Evolutionary conservation across 495 filamentous ascomycete genomes (phyloP), one percentile per base, ranked within the genome.

Genomic region (Tricharina praecox): DNA sequence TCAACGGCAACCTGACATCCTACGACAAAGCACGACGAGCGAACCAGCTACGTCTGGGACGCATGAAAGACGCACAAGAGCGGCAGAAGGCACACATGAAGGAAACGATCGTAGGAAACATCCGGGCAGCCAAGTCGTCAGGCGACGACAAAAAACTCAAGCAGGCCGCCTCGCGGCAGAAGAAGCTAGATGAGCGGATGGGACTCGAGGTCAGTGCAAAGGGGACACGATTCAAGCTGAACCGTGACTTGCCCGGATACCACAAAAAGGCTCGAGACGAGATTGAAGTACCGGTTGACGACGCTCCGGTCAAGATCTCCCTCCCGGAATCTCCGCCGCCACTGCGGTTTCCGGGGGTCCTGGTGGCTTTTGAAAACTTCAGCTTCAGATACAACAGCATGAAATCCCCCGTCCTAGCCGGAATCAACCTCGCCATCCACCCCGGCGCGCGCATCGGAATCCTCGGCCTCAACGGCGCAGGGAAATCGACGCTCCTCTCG

Each of bases 111-210:
- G 67, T 67, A n/a, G 70, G 77, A 21, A 80, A 76, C 50, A 68
- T 82, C 56, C 74, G 75, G 50, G 67, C 73, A 3, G 82, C 79
- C 18, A 81, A 77, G 61, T 72, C 74, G 35, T 75, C 73, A 15
- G 78, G 81, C 28, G 82, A 88, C 53, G 77, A 83, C 43, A 86
- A 84, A 55, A 83, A 82, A 56, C 67, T 88, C 18, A 74, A 79
- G 19, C 77, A 82, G 64, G 83, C 82, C 16, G 82, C 81, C 45
- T 78, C 74, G 1, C 69, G 82, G 5, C 81, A 84, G 58, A 87
- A 85, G 63, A 83, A 81, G 54, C 68, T 92, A 8, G 82, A 87
- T 47, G 76, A 88, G 43, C 68, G 82, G 32, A 77, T 75, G 76
- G 84, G 82, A 3, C 62, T 86, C 50, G 68, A 86, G 48, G 77